Evolutionary conservation across 2,329 filamentous ascomycete genomes (phyloP), one percentile per base, ranked within the genome.

Genomic region (Colletotrichum cuscutae): DNA sequence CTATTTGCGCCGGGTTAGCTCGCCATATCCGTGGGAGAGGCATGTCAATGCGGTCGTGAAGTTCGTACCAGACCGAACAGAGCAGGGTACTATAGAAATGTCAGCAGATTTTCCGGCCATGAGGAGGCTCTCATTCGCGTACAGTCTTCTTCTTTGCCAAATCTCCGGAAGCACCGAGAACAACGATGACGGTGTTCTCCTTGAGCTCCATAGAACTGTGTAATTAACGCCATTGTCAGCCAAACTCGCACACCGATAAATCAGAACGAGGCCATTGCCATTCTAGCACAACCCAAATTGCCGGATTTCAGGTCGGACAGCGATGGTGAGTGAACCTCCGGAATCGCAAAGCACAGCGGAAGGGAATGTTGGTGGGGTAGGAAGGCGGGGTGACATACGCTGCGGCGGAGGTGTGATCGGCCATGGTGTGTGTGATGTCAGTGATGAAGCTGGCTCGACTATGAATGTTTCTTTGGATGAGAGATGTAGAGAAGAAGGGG

Each of bases 141-240:
- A 97, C 95, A 58, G 97, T 99, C 92, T 99, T 99, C 93, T 99
- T 99, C 90, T 99, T 99, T 64, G 97, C 97, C 77, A 99, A 87
- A 89, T 99, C 97, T 80, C 97, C 97, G 65, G 97, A 99, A 77
- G 97, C 97, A 80, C 97, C 97, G 77, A 99, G 92, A 79, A 99
- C 97, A 80, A 99, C 90, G 80, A 99, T 97, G 82, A 95, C 91
- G 77, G 97, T 99, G 89, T 99, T 97, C 82, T 98, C 95, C 89
- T 98, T 99, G 81, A 99, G 92, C 91, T 99, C 97, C 85, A 97
- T 89, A 80, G 91, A 92, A 82, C 95, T 97, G 83, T 77, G 61
- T 60, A 52, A 28, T 9, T 13, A 54, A 35, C 60, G 28, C 60
- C 32, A 28, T 13, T 56, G 71, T 73, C 35, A 65, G 68, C 60